Percentiles rank a stretch among this genome's conserved stretches.
phyloP scores from a whole-genome alignment of 2,329 filamentous ascomycete species.

The Fusarium pseudoanthophilum region DNA sequence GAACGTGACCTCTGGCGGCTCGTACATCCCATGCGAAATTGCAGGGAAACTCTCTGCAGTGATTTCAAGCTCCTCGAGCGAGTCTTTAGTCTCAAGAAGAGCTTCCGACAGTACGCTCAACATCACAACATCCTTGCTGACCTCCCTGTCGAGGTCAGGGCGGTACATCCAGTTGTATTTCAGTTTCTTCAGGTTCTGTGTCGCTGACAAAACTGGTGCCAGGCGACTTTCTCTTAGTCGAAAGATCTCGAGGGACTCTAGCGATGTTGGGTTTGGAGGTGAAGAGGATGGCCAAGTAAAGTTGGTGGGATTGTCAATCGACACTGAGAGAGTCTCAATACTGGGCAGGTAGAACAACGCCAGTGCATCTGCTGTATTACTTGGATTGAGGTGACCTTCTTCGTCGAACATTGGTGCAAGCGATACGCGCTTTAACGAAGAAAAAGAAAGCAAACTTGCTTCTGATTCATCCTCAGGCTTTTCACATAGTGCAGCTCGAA shows the following conservation, averaged over 20 bases:
- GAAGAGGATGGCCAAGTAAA: slow-evolving; percentile 11
- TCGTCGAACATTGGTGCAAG: not conserved
- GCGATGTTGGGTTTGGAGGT: not conserved
- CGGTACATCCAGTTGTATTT: slow-evolving; percentile 20
- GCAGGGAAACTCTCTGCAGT: not conserved
- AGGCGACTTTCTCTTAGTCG: slow-evolving; percentile 19
- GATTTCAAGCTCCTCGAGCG: not conserved
- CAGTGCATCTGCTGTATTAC: slow-evolving; percentile 13
- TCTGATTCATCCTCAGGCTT: not conserved
- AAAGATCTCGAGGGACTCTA: slow-evolving; percentile 7
- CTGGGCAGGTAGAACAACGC: slow-evolving; percentile 15
- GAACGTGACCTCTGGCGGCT: not conserved
- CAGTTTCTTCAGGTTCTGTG: not conserved
- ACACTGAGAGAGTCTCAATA: not conserved
- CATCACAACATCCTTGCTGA: not conserved
- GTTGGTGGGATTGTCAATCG: slow-evolving; percentile 13
- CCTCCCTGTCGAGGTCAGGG: not conserved
- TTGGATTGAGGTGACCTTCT: not conserved
- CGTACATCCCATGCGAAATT: not conserved
- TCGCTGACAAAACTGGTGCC: not conserved
- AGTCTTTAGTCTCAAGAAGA: not conserved
- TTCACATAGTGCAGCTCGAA: slow-evolving; percentile 6
- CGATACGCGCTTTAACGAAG: not conserved
- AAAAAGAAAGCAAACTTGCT: not conserved
- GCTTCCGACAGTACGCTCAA: not conserved